These are phyloP conservation scores for Halenospora varia DNA, from an alignment of 495 filamentous ascomycete species.

Conservation along the genomic window DNA sequence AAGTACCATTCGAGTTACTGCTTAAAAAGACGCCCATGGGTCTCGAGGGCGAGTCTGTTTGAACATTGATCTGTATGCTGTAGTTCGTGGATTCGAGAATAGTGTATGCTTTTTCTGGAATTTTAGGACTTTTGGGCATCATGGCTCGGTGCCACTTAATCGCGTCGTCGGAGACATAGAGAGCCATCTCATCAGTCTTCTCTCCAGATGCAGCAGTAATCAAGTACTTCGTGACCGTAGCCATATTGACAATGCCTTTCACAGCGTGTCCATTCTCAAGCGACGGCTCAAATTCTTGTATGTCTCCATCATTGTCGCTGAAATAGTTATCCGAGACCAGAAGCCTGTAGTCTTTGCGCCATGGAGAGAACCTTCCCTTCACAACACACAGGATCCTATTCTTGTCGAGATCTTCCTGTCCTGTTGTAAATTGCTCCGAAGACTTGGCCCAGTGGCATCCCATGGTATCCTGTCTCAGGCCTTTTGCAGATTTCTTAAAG, in stretches of 20 bases:
- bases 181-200: constrained; percentile 81
- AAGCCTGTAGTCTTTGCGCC: constrained; percentile 64
- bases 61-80: constrained; percentile 93
- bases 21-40: constrained; percentile 85
- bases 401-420: constrained; percentile 50
- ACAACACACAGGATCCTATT: constrained; percentile 78
- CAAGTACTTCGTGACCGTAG: constrained; percentile 77
- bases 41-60: constrained; percentile 54
- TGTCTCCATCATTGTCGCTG: constrained; percentile 38
- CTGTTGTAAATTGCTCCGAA: constrained; percentile 66
- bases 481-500: constrained; percentile 60
- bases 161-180: constrained; percentile 78
- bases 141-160: constrained; percentile 86
- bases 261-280: constrained; percentile 69
- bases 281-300: constrained; percentile 63
- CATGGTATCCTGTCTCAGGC: constrained; percentile 57
- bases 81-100: constrained; percentile 93
- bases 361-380: constrained; percentile 56
- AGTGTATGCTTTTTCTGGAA: constrained; percentile 87
- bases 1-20: constrained; percentile 94
- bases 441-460: constrained; percentile 83
- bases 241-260: constrained; percentile 70
- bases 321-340: constrained; percentile 80
- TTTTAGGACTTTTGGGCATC: constrained; percentile 70
- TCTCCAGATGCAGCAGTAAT: constrained; percentile 75